Evolutionary conservation across 768 basidiomycete genomes (phyloP).

Genomic region (Kwoniella sp.): DNA sequence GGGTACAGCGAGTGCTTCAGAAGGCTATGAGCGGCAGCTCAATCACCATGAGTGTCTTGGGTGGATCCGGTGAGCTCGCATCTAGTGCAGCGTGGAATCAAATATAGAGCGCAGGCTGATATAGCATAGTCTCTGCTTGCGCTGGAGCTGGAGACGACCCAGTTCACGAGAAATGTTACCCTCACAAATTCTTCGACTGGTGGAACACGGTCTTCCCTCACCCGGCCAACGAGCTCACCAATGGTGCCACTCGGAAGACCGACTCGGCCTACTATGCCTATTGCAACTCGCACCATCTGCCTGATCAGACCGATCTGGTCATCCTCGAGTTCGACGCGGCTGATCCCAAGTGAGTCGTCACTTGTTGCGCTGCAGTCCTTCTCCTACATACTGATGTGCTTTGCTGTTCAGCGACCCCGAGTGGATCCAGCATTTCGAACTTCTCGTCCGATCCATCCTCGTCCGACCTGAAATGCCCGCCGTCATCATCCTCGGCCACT

Average conservation of each 20-base stretch:
- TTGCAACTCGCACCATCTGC: conserved; percentile 87
- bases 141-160: conserved; percentile 91
- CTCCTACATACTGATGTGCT: not conserved
- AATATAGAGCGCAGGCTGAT: not conserved
- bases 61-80: conserved; percentile 70
- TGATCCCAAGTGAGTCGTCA: conserved; percentile 72
- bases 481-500: conserved; percentile 90
- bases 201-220: conserved; percentile 98
- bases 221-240: conserved; percentile 94
- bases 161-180: conserved; percentile 77
- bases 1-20: conserved; percentile 75
- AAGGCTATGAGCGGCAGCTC: conserved; percentile 79
- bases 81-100: not conserved
- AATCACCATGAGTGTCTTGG: conserved; percentile 82
- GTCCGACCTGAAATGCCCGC: conserved; percentile 86
- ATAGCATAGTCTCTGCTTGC: conserved; percentile 72
- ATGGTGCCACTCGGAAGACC: conserved; percentile 88
- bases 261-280: conserved; percentile 92
- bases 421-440: conserved; percentile 79
- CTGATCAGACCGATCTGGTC: conserved; percentile 88
- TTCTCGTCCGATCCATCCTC: conserved; percentile 85
- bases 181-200: conserved; percentile 93
- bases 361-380: no score
- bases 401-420: conserved; percentile 62
- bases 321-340: conserved; percentile 92